Evolutionary conservation across 352 stramenopile genomes (phyloP), one percentile per base, ranked within the genome.

Genomic region (Thalassiosira delicatula): DNA sequence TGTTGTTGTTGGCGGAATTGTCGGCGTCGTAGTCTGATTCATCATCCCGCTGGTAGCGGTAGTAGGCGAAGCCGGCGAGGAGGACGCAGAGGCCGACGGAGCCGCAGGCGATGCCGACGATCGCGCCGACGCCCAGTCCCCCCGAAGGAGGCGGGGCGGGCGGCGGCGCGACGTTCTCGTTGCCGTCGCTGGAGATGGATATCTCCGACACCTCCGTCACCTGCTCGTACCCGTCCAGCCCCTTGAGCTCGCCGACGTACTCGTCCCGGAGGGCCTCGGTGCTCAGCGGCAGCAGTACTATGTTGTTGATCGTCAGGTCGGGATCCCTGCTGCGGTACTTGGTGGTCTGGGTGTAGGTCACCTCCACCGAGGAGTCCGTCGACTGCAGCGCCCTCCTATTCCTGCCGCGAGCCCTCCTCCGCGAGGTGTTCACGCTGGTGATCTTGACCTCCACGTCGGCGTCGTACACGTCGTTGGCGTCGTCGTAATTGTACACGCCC

Each of bases 311-410:
- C 21, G 61, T 63, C 14, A 79, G n/a, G 25, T 70, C 30, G 4
- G 79, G 57, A 67, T 77, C 63, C 56, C 19, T 25, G 4, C 33
- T 74, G 40, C 72, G 21, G 32, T 86, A 86, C 4, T 23, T 74
- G n/a, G 66, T 82, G 27, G 42, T 59, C 75, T 86, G 79, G 14
- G 35, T 79, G 72, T 83, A 86, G 0, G 72, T 86, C 4, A 86
- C 79, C 70, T 86, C 72, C 30, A 83, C 73, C 29, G 72, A 74
- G 2, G 32, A 23, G 25, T 75, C 57, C 19, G 60, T 56, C 42
- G 11, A 19, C 67, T 76, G 66, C n/a, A 82, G 21, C 33, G 40
- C 37, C 46, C 63, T 74, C 1, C 37, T 21, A 9, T 25, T 35
- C 12, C 23, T 21, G 25, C 32, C 2, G 14, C 9, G 46, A 25